Base-by-base conservation (phyloP, 345 rosid genomes). In the Melastoma malabathricum region DNA sequence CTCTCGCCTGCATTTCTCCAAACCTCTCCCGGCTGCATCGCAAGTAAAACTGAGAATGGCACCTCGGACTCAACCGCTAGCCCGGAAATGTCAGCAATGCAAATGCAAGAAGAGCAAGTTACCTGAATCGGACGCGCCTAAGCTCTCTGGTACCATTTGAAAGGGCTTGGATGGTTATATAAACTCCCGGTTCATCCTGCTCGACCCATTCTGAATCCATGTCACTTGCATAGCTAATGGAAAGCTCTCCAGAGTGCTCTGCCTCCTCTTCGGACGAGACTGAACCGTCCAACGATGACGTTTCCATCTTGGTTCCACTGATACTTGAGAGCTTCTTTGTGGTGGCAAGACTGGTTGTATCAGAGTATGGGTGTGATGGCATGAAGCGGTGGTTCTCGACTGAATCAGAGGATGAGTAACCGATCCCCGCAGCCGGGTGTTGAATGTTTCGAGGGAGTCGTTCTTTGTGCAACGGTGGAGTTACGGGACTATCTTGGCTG, bases 51-150 rank as follows among this genome's bases (percentile, higher is more conserved):
- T 6, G 47, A 44, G 50, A 46, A 34, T 51, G 17, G 8, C 9
- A 34, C 12, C 41, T 7, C 41, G 12, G 41, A 34, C 41, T 7
- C 41, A 51, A 43, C 12, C 12, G 34, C 55, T 15, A 2, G 9
- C 41, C 43, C 0, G 31, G 34, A 39, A 51, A 51, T 51, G 34
- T 31, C n/a, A 17, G 39, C 55, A 51, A 16, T 31, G 55, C 43
- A 51, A 20, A 15, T 51, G 41, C 23, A 51, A 15, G 50, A n/a
- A 0, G 50, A 56, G 18, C 47, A 12, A 57, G 58, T 50, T 57
- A 89, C 97, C 97, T 83, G 94, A 89, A 89, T 63, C 97, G 82
- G 56, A 89, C 89, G 0, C 97, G 94, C 66, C 95, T 77, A 55
- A 89, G 94, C 70, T 89, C 97, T n/a, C 83, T 77, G 9, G 75